Evolutionary conservation across 306 rosid genomes (phyloP), one percentile per base, ranked within the genome.

Genomic region (Acacia confusa): DNA sequence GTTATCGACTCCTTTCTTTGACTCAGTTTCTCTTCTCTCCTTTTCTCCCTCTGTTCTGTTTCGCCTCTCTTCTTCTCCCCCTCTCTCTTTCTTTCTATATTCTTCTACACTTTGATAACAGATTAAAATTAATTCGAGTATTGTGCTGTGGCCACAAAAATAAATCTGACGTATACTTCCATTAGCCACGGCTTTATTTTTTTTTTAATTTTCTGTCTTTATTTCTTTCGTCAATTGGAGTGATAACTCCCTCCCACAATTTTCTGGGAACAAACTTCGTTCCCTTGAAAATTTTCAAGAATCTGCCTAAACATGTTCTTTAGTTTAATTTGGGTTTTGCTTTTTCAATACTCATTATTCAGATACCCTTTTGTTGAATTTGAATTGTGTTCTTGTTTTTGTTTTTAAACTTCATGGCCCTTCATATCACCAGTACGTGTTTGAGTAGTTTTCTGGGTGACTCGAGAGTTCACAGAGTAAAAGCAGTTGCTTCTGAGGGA

Each of bases 361-460:
- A 11, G 55, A 38, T 24, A 45, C 77, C 53, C 53, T 22, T 77
- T 50, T 38, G 52, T 65, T 55, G 22, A 50, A 71, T 63, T 88
- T 83, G 63, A 66, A 53, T 43, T 66, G n/a, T n/a, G n/a, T n/a
- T 36, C 0, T 30, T 28, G 2, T 30, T 30, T 30, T 2, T 30
- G 2, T 30, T 30, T 30, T 30, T 2, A 30, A 30, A 5, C 40
- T 20, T 44, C 64, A 92, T 94, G 97, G 94, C 97, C 36, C 83
- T 92, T 88, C 90, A 88, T 77, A 74, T 91, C 19, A 92, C 89
- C 82, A 87, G 81, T 75, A 85, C 90, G 58, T 88, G 97, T 58
- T 89, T 86, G 8, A 53, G 60, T 2, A 53, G 61, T 45, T 77
- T 67, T 30, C 48, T 76, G 61, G 86, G 91, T 63, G 86, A 74